These are phyloP conservation scores for Leptomonas pyrrhocoris DNA, from an alignment of 208 protist genomes.

Conservation along the genomic window DNA sequence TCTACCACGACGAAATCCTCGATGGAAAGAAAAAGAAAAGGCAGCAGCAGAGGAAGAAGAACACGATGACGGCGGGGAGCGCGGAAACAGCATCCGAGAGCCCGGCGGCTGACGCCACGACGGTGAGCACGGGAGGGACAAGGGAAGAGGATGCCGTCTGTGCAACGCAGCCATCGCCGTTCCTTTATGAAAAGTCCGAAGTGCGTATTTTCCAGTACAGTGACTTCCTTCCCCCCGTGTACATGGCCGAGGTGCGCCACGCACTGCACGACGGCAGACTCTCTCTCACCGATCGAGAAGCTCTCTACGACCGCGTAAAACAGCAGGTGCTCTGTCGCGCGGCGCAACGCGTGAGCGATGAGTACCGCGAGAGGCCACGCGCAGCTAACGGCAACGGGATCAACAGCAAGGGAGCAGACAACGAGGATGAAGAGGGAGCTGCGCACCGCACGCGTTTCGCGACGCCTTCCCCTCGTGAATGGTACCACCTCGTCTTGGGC, in stretches of 20 bases:
- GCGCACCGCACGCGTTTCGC: background rate
- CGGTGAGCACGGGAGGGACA: too few species aligned
- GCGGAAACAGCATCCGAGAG: too few species aligned
- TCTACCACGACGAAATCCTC: constrained; percentile 18
- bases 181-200: constrained; percentile 46
- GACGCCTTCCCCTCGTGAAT: background rate
- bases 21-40: constrained; percentile 7
- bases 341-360: constrained; percentile 26
- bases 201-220: constrained; percentile 62
- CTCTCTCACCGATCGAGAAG: constrained; percentile 60
- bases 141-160: background rate
- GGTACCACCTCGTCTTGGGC: constrained; percentile 58
- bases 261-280: constrained; percentile 53
- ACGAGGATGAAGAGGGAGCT: background rate
- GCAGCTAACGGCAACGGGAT: background rate
- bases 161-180: constrained; percentile 16
- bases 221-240: constrained; percentile 46
- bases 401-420: background rate
- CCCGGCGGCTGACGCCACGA: too few species aligned
- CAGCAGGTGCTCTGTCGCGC: constrained; percentile 47
- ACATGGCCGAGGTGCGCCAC: constrained; percentile 36
- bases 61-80: background rate
- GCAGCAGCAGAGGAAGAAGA: background rate
- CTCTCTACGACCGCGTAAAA: constrained; percentile 52
- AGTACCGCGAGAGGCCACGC: constrained; percentile 14